phyloP scores from a whole-genome alignment of 257 asterid species.

The Thymus quinquecostatus region DNA sequence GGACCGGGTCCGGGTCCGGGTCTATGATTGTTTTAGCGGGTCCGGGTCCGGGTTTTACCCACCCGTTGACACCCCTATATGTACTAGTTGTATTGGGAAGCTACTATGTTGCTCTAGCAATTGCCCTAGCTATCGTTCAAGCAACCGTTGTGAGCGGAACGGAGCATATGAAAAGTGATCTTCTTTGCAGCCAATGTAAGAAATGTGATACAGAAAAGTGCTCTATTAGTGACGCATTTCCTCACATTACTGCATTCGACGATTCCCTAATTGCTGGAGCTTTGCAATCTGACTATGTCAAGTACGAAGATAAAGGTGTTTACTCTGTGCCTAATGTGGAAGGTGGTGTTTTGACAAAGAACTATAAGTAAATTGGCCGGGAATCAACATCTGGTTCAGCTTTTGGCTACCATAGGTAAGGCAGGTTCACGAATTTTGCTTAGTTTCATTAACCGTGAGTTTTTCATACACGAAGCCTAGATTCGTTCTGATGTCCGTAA shows the following conservation, averaged over 20 bases:
- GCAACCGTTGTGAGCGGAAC: too few species aligned
- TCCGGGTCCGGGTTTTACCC: too few species aligned
- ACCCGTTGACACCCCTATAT: too few species aligned
- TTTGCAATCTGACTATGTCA: slow-evolving; percentile 62
- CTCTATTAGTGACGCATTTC: slow-evolving; percentile 61
- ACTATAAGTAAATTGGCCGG: slow-evolving; percentile 65
- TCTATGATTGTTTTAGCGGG: too few species aligned
- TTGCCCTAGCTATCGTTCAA: too few species aligned
- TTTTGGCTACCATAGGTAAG: slow-evolving; percentile 71
- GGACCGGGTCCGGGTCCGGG: too few species aligned
- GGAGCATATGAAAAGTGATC: too few species aligned
- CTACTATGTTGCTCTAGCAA: too few species aligned
- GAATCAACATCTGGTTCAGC: slow-evolving; percentile 71
- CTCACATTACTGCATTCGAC: slow-evolving; percentile 69
- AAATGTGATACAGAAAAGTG: slow-evolving; percentile 52
- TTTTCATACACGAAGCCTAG: not conserved
- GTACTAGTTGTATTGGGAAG: too few species aligned
- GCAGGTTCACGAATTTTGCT: not conserved
- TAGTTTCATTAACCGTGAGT: not conserved
- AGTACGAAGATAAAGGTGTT: slow-evolving; percentile 52
- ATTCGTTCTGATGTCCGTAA: not conserved
- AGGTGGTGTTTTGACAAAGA: slow-evolving; percentile 39
- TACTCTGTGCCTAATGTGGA: slow-evolving; percentile 53
- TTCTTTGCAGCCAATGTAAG: slow-evolving; percentile 52
- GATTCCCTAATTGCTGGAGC: slow-evolving; percentile 51